Base-by-base conservation (phyloP, 1,284 basidiomycete species). In the Schizophyllum amplum region DNA sequence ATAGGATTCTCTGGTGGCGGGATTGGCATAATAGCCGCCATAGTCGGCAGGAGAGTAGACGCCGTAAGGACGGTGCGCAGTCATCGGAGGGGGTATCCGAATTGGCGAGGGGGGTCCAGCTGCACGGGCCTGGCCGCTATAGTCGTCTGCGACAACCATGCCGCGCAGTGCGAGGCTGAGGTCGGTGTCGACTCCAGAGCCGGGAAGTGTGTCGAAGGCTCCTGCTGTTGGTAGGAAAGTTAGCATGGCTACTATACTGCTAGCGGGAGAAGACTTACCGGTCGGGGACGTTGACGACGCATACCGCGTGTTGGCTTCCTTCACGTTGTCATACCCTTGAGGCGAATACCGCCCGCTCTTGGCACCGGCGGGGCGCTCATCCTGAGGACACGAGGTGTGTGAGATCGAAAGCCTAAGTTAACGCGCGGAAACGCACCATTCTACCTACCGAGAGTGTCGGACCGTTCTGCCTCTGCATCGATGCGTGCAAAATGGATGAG, bases 101-200 rank as follows among this genome's bases (percentile, higher is more conserved):
- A 54, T 54, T 54, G 62, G 62, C 24, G 60, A 60, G 27, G 61
- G 59, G 24, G 58, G 50, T 23, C 55, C 23, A 13, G 55, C 42
- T 27, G 59, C 60, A 61, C 74, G 75, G 48, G 68, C 64, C 56
- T 67, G 69, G 55, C 65, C 62, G 58, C 66, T 69, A 25, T 63
- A 75, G 57, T 86, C 83, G 49, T 88, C 86, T 63, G 86, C 86
- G 48, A 85, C 80, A 17, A 73, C 77, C 81, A 89, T 86, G 7
- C 83, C 83, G 58, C 84, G 79, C 55, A 88, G 71, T 1, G 79
- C 76, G 47, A 78, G 66, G 21, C 82, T 72, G 27, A 85, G 71
- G 27, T 86, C 84, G 53, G 77, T 79, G 54, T 80, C 79, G 17
- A 75, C 75, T 24, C 72, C 64, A 47, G 77, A 69, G 15, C 73